Evolutionary conservation across 2,329 filamentous ascomycete species (phyloP).

Genomic region (Scedosporium aurantiacum): DNA sequence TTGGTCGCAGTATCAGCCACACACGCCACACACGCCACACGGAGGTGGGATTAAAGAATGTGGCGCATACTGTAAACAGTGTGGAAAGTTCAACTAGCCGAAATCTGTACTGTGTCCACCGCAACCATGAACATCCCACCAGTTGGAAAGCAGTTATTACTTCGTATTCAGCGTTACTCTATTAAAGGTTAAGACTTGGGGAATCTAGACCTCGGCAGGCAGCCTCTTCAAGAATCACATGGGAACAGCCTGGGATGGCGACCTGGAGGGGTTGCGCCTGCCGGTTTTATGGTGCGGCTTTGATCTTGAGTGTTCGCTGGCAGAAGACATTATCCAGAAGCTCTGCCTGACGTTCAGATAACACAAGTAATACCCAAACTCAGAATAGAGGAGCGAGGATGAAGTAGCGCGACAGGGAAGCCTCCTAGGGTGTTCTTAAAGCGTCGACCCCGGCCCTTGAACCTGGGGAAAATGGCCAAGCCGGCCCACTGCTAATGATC

Average conservation of each 20-base stretch:
- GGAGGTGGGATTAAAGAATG: neutral
- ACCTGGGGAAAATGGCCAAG: neutral
- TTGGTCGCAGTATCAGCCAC: neutral
- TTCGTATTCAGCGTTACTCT: neutral
- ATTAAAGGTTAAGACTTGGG: neutral
- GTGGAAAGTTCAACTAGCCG: neutral
- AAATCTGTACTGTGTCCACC: neutral
- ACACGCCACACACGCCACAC: neutral
- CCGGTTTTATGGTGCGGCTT: neutral
- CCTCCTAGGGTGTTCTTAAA: neutral
- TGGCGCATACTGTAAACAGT: neutral
- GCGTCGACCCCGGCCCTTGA: neutral
- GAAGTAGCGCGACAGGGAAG: neutral
- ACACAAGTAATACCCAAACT: no score
- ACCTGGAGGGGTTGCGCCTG: neutral
- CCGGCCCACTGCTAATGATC: neutral
- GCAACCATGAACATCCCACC: neutral
- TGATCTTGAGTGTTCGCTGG: neutral
- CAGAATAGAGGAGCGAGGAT: neutral
- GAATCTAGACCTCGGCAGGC: constrained; percentile 1
- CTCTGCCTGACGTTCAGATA: no score
- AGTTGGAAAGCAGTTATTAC: neutral
- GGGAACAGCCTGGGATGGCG: neutral
- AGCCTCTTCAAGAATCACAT: neutral
- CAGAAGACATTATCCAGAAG: no score